Conservation (phyloP, 306 rosid species). For the Begonia fuchsioides region DNA sequence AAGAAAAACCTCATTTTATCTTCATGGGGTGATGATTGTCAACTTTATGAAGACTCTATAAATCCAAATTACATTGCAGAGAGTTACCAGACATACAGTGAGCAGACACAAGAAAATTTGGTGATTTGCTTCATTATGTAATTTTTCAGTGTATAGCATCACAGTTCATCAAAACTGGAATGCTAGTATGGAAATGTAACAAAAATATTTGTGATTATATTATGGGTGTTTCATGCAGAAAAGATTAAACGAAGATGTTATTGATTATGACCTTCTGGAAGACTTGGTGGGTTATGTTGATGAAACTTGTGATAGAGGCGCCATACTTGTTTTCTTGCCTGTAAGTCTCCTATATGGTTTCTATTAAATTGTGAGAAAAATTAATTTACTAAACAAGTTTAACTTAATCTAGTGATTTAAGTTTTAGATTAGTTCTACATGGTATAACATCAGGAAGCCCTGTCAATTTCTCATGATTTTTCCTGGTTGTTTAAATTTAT, state of each 20-base stretch:
- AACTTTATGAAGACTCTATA: slow-evolving; percentile 51
- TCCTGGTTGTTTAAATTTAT: too few relatives aligned
- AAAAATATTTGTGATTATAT: too few relatives aligned
- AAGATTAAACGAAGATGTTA: slow-evolving; percentile 76
- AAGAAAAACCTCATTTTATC: slow-evolving; percentile 82
- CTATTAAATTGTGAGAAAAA: slow-evolving; percentile 11
- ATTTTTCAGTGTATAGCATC: too few relatives aligned
- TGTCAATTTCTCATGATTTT: too few relatives aligned
- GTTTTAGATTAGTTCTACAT: too few relatives aligned
- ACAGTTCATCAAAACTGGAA: too few relatives aligned
- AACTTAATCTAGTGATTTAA: too few relatives aligned
- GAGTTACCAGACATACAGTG: slow-evolving; percentile 50
- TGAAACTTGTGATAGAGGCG: slow-evolving; percentile 60
- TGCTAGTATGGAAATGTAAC: too few relatives aligned
- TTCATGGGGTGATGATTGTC: slow-evolving; percentile 83
- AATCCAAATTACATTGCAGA: slow-evolving; percentile 55
- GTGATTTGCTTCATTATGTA: slow-evolving; percentile 25
- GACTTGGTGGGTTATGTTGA: slow-evolving; percentile 73
- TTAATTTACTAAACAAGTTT: neutral
- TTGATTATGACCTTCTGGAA: slow-evolving; percentile 89
- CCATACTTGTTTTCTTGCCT: slow-evolving; percentile 90
- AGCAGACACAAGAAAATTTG: slow-evolving; percentile 67
- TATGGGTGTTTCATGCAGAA: slow-evolving; percentile 24
- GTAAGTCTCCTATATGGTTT: slow-evolving; percentile 29
- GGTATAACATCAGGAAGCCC: too few relatives aligned